These are phyloP conservation scores for Neopestalotiopsis sp. DNA, from an alignment of 2,329 filamentous ascomycete species.

Conservation along the genomic window DNA sequence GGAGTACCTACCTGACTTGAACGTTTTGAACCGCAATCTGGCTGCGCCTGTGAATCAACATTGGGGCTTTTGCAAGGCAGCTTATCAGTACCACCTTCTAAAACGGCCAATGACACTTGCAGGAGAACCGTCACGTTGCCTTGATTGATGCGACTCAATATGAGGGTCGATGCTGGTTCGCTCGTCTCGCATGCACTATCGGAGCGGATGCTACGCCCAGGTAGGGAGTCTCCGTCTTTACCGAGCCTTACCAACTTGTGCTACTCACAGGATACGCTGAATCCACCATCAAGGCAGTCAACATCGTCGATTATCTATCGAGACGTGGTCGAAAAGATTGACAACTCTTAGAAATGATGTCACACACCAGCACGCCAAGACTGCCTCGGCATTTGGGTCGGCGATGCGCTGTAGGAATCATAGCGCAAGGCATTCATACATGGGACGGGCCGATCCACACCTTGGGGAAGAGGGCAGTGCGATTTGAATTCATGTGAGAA, in stretches of 20 bases:
- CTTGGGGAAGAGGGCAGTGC: neutral
- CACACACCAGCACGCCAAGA: neutral
- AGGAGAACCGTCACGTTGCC: neutral
- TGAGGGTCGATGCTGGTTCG: neutral
- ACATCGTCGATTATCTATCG: no score
- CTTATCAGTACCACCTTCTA: neutral
- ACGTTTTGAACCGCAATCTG: neutral
- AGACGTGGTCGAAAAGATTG: neutral
- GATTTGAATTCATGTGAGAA: neutral
- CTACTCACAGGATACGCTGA: no score
- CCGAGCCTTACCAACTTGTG: neutral
- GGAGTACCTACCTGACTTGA: neutral
- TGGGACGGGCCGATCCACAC: neutral
- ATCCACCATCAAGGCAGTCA: no score
- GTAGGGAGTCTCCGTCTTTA: neutral
- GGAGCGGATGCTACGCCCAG: neutral
- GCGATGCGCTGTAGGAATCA: constrained; percentile 4
- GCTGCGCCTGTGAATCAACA: neutral
- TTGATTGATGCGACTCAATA: neutral
- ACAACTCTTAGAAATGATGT: constrained; percentile 5
- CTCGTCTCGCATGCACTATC: neutral
- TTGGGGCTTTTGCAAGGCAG: neutral
- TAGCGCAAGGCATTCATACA: neutral
- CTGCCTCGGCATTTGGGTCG: constrained; percentile 4
- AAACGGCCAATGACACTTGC: neutral